Evolutionary conservation across 768 basidiomycete species (phyloP), one percentile per base, ranked within the genome.

Genomic region (Tulasnella sp.): DNA sequence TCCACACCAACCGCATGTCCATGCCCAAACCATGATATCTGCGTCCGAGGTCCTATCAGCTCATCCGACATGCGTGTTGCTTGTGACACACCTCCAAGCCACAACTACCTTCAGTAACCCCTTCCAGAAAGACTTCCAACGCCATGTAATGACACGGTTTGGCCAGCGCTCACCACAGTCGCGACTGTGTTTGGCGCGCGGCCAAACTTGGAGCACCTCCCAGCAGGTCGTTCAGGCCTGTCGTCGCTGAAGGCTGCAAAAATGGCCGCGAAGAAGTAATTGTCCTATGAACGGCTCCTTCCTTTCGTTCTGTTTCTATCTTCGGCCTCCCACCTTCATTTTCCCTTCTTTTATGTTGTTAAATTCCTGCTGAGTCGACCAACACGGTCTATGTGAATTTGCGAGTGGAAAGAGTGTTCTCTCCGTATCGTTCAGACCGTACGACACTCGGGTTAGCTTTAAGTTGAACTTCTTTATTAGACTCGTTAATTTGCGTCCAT

Each of bases 121-220:
- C 71, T 92, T 92, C 81, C 88, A 82, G 77, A 98, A 98, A 83
- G 93, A 98, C 72, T 98, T 94, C 94, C 94, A 98, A 73, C 79
- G 83, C 68, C 86, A 85, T 63, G 91, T 94, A 66, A 84, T 84
- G 73, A 94, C 90, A 69, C 91, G 93, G 93, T 98, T 98, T 71
- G 86, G 97, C 77, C 96, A 99, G 75, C 91, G 86, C 92, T 71
- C 86, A 89, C 71, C 80, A 96, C 70, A 86, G 94, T 70, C 82
- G 76, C 45, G 90, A 92, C 41, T 88, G 96, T 73, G 84, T 90
- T 73, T 75, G 76, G 65, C 98, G 96, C 76, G 90, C 91, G 57
- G 80, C 90, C 43, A 70, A 81, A 60, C 84, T 96, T 57, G 96
- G 96, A 65, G 88, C 91, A 62, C 88, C 90, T 68, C 96, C 89